Conservation (phyloP, 441 rosid species). For the Macaranga tanarius region DNA sequence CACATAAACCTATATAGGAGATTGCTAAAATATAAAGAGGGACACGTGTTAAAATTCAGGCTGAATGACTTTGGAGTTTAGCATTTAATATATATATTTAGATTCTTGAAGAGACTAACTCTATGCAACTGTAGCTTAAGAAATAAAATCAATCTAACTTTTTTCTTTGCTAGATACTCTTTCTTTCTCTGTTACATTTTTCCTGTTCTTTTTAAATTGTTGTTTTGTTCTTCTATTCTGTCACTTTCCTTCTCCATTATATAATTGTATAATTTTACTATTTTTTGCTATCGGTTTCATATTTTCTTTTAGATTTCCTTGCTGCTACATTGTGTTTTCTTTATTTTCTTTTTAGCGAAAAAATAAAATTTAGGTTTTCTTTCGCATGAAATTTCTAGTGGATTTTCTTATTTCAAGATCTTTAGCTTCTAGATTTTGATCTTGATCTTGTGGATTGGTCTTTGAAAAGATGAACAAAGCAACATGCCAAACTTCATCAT, state of each 20-base stretch:
- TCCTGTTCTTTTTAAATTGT: constrained; percentile 14
- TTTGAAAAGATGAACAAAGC: constrained; percentile 50
- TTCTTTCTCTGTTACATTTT: too few species aligned
- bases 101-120: too few species aligned
- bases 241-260: constrained; percentile 20
- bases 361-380: neutral
- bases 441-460: constrained; percentile 13
- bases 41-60: too few species aligned
- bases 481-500: constrained; percentile 38
- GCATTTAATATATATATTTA: too few species aligned
- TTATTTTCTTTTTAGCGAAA: neutral
- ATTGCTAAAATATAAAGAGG: too few species aligned
- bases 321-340: constrained; percentile 20
- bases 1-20: too few species aligned
- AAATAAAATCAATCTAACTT: too few species aligned
- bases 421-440: neutral
- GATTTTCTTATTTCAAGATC: neutral
- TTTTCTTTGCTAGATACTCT: too few species aligned
- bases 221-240: constrained; percentile 22
- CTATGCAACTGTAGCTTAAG: too few species aligned
- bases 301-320: neutral
- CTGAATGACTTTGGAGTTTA: too few species aligned
- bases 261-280: constrained; percentile 11
- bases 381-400: constrained; percentile 17
- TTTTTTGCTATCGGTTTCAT: constrained; percentile 1